Base-by-base conservation (phyloP, 1,284 basidiomycete genomes). In the Salmacisia buchloeana region DNA sequence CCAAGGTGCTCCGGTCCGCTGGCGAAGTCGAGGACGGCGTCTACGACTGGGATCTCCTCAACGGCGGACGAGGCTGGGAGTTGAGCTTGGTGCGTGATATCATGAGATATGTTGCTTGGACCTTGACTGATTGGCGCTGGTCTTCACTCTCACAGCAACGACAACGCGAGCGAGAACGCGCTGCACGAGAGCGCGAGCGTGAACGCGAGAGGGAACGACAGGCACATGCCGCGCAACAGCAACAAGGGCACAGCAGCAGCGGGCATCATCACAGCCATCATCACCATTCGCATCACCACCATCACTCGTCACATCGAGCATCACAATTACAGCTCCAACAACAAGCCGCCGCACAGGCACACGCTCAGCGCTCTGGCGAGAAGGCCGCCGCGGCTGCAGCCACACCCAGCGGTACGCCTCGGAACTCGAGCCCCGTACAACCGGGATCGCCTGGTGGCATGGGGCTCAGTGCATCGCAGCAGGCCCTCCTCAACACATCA, bases 21-120 rank as follows among this genome's bases (percentile, higher is more conserved):
- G 61, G 61, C 25, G 59, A 60, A 27, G 34, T 46, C 35, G 45
- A 63, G 54, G 64, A 66, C 46, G 34, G 54, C 34, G 43, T 66
- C 9, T 66, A 60, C 34, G 64, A 66, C 54, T 66, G 64, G 64
- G 57, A 62, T 12, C 62, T 54, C 41, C 59, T 60, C 45, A 60
- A 60, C 31, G 45, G 59, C 38, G 56, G 56, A 2, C 34, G 38
- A 4, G 56, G 56, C 10, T 58, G 56, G 56, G 56, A 58, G 82
- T 31, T 54, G 29, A 31, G 27, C n/a, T n/a, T n/a, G n/a, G n/a
- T n/a, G n/a, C n/a, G n/a, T n/a, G n/a, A n/a, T n/a, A n/a, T n/a
- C n/a, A n/a, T n/a, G n/a, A n/a, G n/a, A n/a, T n/a, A n/a, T n/a
- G n/a, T n/a, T n/a, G n/a, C n/a, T n/a, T n/a, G n/a, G n/a, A n/a